Percentiles rank a stretch among this genome's conserved stretches.
Conservation (phyloP, 1,139 yeast genomes). For the Hansenula sp. region DNA sequence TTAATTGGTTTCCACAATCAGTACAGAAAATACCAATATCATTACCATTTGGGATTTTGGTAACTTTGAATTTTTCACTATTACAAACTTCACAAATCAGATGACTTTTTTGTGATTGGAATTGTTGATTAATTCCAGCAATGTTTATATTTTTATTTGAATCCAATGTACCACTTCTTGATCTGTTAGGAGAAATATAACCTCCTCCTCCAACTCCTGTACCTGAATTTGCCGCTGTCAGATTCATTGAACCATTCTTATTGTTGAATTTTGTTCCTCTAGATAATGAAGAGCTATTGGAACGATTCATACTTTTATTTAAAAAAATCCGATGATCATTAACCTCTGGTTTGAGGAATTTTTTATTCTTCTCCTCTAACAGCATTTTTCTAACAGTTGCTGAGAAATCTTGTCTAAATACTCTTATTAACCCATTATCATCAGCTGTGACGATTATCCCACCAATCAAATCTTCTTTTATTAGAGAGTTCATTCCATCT, state of each 20-base stretch:
- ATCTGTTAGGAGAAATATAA: conserved; percentile 12
- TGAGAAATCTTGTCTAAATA: conserved; percentile 78
- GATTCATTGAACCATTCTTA: neutral
- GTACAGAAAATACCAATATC: conserved; percentile 23
- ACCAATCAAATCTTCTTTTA: conserved; percentile 27
- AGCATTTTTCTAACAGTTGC: conserved; percentile 33
- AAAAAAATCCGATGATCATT: conserved; percentile 8
- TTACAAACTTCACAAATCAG: conserved; percentile 32
- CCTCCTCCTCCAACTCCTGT: neutral
- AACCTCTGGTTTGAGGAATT: conserved; percentile 10
- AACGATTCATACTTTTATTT: conserved; percentile 11
- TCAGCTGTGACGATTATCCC: conserved; percentile 69
- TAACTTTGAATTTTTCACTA: conserved; percentile 28
- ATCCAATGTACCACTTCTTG: conserved; percentile 18
- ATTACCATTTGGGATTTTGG: conserved; percentile 10
- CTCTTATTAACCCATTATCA: conserved; percentile 65
- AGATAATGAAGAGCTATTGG: conserved; percentile 13
- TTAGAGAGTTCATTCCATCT: conserved; percentile 11
- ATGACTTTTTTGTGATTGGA: conserved; percentile 12
- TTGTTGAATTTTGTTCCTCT: conserved; percentile 14
- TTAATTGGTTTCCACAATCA: conserved; percentile 32
- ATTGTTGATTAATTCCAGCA: conserved; percentile 3
- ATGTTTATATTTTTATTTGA: conserved; percentile 6
- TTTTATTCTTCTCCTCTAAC: conserved; percentile 16
- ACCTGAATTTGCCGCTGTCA: neutral